A percentile compares a stretch with the other conserved stretches of the same genome.
phyloP scores from a whole-genome alignment of 768 basidiomycete species.

The Rhizopogon vulgaris region DNA sequence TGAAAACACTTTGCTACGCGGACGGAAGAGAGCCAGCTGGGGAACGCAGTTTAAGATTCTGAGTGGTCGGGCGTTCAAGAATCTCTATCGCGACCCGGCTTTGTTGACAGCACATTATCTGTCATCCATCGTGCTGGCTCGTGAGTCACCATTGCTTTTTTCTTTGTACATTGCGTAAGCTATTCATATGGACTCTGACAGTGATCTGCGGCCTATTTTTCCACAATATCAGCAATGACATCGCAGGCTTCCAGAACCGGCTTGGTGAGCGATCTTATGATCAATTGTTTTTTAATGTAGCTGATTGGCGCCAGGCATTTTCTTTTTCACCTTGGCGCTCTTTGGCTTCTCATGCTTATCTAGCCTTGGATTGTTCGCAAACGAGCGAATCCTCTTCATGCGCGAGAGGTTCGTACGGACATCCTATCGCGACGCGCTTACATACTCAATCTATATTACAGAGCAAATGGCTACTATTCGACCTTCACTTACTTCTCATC shows the following conservation, averaged over 20 bases:
- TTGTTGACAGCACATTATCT: slow-evolving; percentile 87
- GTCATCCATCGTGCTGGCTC: slow-evolving; percentile 74
- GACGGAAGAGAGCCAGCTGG: slow-evolving; percentile 78
- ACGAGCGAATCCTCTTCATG: slow-evolving; percentile 95
- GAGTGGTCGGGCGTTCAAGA: slow-evolving; percentile 97
- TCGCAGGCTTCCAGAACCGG: slow-evolving; percentile 95
- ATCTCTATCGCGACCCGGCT: slow-evolving; percentile 91
- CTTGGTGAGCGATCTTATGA: slow-evolving; percentile 44
- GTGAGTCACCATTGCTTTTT: slow-evolving; percentile 40
- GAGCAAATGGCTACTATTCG: slow-evolving; percentile 96
- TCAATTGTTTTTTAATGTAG: neutral
- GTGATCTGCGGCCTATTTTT: slow-evolving; percentile 94
- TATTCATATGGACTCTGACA: slow-evolving; percentile 22
- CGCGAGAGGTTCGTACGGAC: slow-evolving; percentile 71
- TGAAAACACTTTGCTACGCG: slow-evolving; percentile 63
- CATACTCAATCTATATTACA: slow-evolving; percentile 22
- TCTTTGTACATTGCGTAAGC: neutral
- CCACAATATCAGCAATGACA: slow-evolving; percentile 86
- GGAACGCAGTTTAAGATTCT: slow-evolving; percentile 89
- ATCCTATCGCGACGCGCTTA: no score
- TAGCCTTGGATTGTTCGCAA: slow-evolving; percentile 89
- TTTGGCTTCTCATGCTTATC: slow-evolving; percentile 97
- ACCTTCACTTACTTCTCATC: slow-evolving; percentile 95
- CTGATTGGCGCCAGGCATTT: slow-evolving; percentile 51
- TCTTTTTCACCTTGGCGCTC: slow-evolving; percentile 95